phyloP scores from a whole-genome alignment of 108 stramenopile genomes.

The Mediolabrus comicus region DNA sequence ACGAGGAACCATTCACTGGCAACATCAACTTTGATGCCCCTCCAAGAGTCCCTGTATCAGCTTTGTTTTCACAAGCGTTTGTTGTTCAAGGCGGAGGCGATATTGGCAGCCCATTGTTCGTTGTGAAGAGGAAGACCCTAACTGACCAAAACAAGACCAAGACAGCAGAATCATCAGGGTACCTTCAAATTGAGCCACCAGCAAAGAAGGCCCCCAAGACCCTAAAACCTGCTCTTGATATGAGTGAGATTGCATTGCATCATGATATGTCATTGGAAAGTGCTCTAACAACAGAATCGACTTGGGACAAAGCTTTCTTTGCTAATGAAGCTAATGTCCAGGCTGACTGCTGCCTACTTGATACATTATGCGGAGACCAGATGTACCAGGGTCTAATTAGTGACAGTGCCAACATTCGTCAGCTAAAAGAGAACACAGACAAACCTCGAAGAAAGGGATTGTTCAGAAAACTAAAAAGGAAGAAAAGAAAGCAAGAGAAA shows the following conservation, averaged over 20 bases:
- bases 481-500: conserved; percentile 12
- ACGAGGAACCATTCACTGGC: conserved; percentile 31
- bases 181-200: neutral
- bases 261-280: conserved; percentile 7
- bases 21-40: conserved; percentile 33
- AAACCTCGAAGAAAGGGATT: conserved; percentile 30
- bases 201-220: conserved; percentile 1
- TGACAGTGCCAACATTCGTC: conserved; percentile 13
- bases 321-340: conserved; percentile 28
- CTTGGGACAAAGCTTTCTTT: conserved; percentile 28
- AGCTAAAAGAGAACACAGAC: conserved; percentile 19
- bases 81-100: conserved; percentile 17
- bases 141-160: neutral
- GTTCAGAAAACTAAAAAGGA: conserved; percentile 20
- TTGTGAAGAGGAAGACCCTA: conserved; percentile 12
- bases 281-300: conserved; percentile 6
- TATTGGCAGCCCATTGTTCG: conserved; percentile 40
- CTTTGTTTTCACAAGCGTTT: conserved; percentile 42
- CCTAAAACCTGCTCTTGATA: conserved; percentile 12
- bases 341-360: conserved; percentile 17
- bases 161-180: neutral
- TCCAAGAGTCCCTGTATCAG: conserved; percentile 21
- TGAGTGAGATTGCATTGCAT: conserved; percentile 17
- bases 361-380: conserved; percentile 18
- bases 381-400: conserved; percentile 30